Percentiles rank a stretch among this genome's conserved stretches.
Conservation (phyloP, 352 stramenopile species). For the Phytophthora foliorum region DNA sequence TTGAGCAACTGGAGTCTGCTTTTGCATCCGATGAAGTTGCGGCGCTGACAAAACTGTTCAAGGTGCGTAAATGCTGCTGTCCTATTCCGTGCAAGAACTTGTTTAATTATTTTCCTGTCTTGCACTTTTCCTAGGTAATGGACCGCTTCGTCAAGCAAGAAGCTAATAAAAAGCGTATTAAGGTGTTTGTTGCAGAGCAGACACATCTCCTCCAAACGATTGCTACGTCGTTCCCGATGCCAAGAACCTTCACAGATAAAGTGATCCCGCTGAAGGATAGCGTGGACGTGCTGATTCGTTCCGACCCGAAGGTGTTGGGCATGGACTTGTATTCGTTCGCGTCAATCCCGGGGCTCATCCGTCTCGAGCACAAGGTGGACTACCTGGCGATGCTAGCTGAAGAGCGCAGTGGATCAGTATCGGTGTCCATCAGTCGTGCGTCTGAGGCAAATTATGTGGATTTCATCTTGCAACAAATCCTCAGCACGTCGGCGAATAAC, state of each 20-base stretch:
- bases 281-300: conserved; percentile 70
- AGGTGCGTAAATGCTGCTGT: conserved; percentile 28
- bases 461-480: conserved; percentile 76
- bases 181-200: conserved; percentile 49
- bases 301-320: conserved; percentile 76
- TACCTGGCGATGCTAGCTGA: conserved; percentile 73
- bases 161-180: conserved; percentile 54
- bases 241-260: conserved; percentile 44
- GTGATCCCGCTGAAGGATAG: conserved; percentile 54
- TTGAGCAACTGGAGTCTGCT: conserved; percentile 60
- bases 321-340: conserved; percentile 75
- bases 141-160: conserved; percentile 67
- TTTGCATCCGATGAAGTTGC: conserved; percentile 46
- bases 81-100: background rate
- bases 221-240: conserved; percentile 51
- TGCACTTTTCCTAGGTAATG: conserved; percentile 39
- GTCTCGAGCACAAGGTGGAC: conserved; percentile 83
- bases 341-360: conserved; percentile 48
- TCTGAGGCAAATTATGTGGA: conserved; percentile 73
- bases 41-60: conserved; percentile 50
- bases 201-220: conserved; percentile 63
- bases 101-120: background rate
- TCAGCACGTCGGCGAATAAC: conserved; percentile 54
- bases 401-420: conserved; percentile 58
- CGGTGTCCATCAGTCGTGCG: conserved; percentile 68